Conservation (phyloP, 768 basidiomycete genomes). For the Cystobasidium ongulense region DNA sequence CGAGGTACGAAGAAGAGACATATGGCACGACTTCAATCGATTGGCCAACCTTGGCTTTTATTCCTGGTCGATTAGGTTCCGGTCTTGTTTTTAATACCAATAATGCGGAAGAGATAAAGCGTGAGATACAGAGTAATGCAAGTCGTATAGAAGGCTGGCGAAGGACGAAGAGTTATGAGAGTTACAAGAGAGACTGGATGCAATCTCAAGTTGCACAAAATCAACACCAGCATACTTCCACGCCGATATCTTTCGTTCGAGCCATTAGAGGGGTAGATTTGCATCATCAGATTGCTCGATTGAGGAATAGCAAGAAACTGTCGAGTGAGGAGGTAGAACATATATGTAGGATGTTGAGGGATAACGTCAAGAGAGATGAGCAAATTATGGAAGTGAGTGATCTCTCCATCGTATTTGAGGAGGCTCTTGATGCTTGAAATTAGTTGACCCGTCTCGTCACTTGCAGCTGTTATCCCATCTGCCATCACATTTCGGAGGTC, state of each 20-base stretch:
- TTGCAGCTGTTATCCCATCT: conserved; percentile 68
- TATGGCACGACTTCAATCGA: conserved; percentile 67
- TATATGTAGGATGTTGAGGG: conserved; percentile 66
- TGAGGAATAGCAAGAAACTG: conserved; percentile 66
- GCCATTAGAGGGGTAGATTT: conserved; percentile 75
- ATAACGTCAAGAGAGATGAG: conserved; percentile 68
- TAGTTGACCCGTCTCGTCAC: conserved; percentile 17
- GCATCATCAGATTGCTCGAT: conserved; percentile 70
- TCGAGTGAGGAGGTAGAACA: conserved; percentile 62
- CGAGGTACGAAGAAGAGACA: conserved; percentile 80
- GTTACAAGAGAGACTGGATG: conserved; percentile 48
- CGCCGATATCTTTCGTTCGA: conserved; percentile 40
- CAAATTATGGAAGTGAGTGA: conserved; percentile 72
- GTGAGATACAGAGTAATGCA: conserved; percentile 67
- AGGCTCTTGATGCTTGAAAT: not conserved
- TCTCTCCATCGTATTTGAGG: not conserved
- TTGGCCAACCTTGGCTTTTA: conserved; percentile 54
- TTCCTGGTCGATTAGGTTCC: conserved; percentile 55
- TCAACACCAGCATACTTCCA: conserved; percentile 45
- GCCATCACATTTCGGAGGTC: conserved; percentile 68
- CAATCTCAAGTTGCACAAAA: conserved; percentile 60
- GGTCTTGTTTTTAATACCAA: conserved; percentile 76
- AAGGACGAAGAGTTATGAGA: conserved; percentile 67
- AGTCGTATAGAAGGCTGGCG: conserved; percentile 90
- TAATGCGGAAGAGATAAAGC: conserved; percentile 48